Base-by-base conservation (phyloP, 306 rosid species). In the Mucuna pruriens region DNA sequence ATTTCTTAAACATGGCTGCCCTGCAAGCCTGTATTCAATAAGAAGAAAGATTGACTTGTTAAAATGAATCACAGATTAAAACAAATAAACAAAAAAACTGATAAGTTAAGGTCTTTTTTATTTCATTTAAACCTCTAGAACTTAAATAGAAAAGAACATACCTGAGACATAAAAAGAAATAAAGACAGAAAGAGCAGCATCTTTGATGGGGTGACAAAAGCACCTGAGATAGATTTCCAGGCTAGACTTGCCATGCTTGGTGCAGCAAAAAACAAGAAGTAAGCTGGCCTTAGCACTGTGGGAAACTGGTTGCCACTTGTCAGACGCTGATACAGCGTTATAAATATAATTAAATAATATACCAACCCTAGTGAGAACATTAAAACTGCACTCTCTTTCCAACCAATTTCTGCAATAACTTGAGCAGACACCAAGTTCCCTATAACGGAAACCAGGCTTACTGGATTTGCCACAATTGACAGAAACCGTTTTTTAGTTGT, bases 191-290 rank as follows among this genome's bases (percentile, higher is more conserved):
- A 90, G 80, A 90, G 84, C 48, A 89, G 71, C 89, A 89, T 85
- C 89, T 87, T 87, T 46, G 92, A 85, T 64, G 80, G 57, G 29
- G 83, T 84, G 36, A 71, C 79, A 68, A 82, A 87, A 66, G 51
- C 60, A 36, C 84, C 86, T 12, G 83, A 31, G 49, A 91, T 85
- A 42, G 91, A 82, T 73, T 83, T 85, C 91, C 89, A 86, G 33
- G 92, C 83, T n/a, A 91, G 23, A 75, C 90, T 84, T 57, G 90
- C 92, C 79, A 86, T 22, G 88, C 95, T 86, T 60, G 91, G 89
- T 48, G 88, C 88, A 9, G 84, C 95, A 20, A 88, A 78, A 79
- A 75, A 87, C 85, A 87, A 82, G 61, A 87, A 87, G 66, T 80
- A 91, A 45, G 89, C 69, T 8, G 91, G 91, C 63, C 88, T 78